Conservation (phyloP, 73 alveolate genomes). For the Paramecium caudatum region DNA sequence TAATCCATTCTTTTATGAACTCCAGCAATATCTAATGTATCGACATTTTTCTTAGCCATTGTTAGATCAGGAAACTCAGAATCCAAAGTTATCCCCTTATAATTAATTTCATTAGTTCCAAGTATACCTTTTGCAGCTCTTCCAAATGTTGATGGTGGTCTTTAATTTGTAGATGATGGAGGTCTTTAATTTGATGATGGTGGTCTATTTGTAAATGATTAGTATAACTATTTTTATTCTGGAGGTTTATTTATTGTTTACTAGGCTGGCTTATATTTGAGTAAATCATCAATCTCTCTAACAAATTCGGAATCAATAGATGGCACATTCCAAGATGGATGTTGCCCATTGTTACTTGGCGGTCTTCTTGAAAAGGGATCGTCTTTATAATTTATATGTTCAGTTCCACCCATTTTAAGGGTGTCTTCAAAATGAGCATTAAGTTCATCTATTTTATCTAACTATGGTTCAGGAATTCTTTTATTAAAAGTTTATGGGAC, state of each 20-base stretch:
- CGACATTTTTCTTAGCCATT: slow-evolving; percentile 15
- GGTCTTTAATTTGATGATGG: slow-evolving; percentile 44
- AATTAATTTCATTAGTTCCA: not conserved
- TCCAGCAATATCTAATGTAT: slow-evolving; percentile 51
- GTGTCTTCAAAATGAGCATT: slow-evolving; percentile 57
- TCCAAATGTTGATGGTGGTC: slow-evolving; percentile 52
- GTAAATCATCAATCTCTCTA: slow-evolving; percentile 47
- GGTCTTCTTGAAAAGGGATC: not conserved
- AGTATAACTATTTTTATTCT: not conserved
- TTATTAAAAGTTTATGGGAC: slow-evolving; percentile 1
- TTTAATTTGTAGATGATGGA: slow-evolving; percentile 14
- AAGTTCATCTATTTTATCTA: slow-evolving; percentile 43
- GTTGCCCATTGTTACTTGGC: slow-evolving; percentile 17
- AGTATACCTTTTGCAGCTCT: not conserved
- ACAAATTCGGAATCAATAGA: slow-evolving; percentile 60
- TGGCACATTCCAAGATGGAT: slow-evolving; percentile 62
- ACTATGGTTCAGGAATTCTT: not conserved
- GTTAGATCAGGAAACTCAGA: slow-evolving; percentile 51
- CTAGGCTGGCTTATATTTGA: slow-evolving; percentile 49
- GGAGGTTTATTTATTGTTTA: slow-evolving; percentile 32
- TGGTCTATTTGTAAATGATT: slow-evolving; percentile 10
- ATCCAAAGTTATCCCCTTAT: slow-evolving; percentile 46
- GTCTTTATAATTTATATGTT: not conserved
- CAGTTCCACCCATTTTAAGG: not conserved
- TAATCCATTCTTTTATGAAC: slow-evolving; percentile 39